A percentile compares a stretch with the other conserved stretches of the same genome.
phyloP scores from a whole-genome alignment of 2,329 filamentous ascomycete genomes.

The Exophiala alcalophila region DNA sequence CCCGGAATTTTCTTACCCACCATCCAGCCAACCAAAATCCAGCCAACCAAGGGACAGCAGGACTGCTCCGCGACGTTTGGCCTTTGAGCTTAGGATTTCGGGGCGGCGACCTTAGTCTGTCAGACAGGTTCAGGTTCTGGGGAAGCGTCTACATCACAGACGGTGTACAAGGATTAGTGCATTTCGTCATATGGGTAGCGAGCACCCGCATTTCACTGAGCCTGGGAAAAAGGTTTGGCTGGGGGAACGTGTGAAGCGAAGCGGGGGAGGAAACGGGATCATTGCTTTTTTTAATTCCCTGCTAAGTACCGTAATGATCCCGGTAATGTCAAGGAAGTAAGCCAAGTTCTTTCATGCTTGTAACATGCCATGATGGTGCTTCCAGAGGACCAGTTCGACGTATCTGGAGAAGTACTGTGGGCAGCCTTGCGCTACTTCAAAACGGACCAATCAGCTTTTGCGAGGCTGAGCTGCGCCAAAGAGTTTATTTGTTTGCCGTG shows the following conservation, averaged over 20 bases:
- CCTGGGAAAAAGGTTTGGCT: slow-evolving; percentile 18
- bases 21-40: not conserved
- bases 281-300: not conserved
- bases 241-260: slow-evolving; percentile 21
- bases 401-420: not conserved
- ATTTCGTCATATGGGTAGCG: slow-evolving; percentile 17
- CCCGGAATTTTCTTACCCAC: slow-evolving; percentile 10
- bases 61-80: slow-evolving; percentile 13
- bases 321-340: too few species aligned
- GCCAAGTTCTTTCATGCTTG: too few species aligned
- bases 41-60: not conserved
- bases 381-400: too few species aligned
- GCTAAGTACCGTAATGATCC: too few species aligned
- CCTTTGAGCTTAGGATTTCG: slow-evolving; percentile 5
- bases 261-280: not conserved
- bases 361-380: too few species aligned
- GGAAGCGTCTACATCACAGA: slow-evolving; percentile 16
- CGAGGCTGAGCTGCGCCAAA: slow-evolving; percentile 16
- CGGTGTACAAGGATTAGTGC: slow-evolving; percentile 19
- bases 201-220: slow-evolving; percentile 11
- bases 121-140: slow-evolving; percentile 9
- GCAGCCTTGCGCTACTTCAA: not conserved
- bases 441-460: slow-evolving; percentile 11
- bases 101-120: slow-evolving; percentile 1
- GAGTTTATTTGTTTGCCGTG: slow-evolving; percentile 9